phyloP scores from a whole-genome alignment of 1,284 basidiomycete genomes.

The Phenoliferia sp. region DNA sequence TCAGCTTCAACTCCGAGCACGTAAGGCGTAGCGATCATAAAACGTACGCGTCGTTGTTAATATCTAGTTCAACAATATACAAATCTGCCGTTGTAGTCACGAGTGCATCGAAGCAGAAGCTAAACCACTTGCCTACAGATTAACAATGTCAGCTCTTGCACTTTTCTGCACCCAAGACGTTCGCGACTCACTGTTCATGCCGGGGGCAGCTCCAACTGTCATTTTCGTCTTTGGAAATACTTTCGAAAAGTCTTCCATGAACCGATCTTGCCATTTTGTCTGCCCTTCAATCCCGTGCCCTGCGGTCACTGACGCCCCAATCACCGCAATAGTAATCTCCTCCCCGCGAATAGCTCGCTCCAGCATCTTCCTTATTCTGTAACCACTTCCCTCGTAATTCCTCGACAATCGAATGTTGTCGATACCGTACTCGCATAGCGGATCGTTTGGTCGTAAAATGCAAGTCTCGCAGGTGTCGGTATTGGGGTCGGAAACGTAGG shows the following conservation, averaged over 20 bases:
- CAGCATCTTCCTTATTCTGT: constrained; percentile 24
- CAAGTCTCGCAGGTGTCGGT: constrained; percentile 22
- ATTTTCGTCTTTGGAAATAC: constrained; percentile 16
- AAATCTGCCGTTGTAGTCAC: not conserved
- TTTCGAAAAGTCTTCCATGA: not conserved
- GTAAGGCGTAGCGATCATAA: not conserved
- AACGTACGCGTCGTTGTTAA: not conserved
- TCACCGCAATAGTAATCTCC: too few relatives aligned
- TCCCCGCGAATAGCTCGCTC: too few relatives aligned
- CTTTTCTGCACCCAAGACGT: not conserved
- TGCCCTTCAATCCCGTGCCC: not conserved
- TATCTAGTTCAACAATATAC: constrained; percentile 15
- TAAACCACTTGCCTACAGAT: not conserved
- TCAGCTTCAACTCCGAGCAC: not conserved
- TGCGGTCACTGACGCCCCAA: too few relatives aligned
- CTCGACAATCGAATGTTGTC: constrained; percentile 25
- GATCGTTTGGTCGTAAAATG: constrained; percentile 8
- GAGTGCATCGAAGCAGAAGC: not conserved
- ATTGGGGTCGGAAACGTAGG: too few relatives aligned
- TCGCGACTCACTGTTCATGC: constrained; percentile 5
- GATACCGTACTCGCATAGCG: constrained; percentile 28
- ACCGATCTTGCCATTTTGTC: constrained; percentile 5
- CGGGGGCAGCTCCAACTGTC: constrained; percentile 13
- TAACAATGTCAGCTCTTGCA: not conserved
- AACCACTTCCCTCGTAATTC: constrained; percentile 29